A percentile compares a stretch with the other conserved stretches of the same genome.
Evolutionary conservation across 768 basidiomycete genomes (phyloP).

Genomic region (Boletus rubroflammeus): DNA sequence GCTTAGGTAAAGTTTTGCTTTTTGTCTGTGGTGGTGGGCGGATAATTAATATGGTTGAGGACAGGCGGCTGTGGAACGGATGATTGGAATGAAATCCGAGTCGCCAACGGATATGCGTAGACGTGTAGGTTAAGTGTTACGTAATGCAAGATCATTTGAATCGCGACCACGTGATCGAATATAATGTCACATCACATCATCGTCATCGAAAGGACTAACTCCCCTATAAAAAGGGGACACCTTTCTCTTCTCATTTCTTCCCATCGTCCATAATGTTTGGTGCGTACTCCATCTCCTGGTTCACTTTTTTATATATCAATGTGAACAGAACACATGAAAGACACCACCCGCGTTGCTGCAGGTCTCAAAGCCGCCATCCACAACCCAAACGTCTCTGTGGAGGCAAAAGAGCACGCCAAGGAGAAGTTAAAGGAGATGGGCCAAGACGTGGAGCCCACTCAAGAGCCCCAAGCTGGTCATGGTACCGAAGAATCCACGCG

Average conservation of each 20-base stretch:
- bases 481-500: slow-evolving; percentile 9
- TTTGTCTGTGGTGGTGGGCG: background rate
- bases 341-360: slow-evolving; percentile 46
- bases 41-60: slow-evolving; percentile 1
- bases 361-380: slow-evolving; percentile 57
- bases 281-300: background rate
- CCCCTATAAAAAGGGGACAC: slow-evolving; percentile 4
- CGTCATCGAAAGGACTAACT: slow-evolving; percentile 6
- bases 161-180: slow-evolving; percentile 7
- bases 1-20: slow-evolving; percentile 47
- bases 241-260: background rate
- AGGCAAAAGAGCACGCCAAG: slow-evolving; percentile 49
- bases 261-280: slow-evolving; percentile 10
- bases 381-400: slow-evolving; percentile 55
- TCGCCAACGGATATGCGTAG: slow-evolving; percentile 27
- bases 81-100: slow-evolving; percentile 49
- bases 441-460: slow-evolving; percentile 8
- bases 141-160: slow-evolving; percentile 1
- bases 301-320: background rate
- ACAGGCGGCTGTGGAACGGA: slow-evolving; percentile 54
- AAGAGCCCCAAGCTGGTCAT: background rate
- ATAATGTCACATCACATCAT: background rate
- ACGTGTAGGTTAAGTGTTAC: slow-evolving; percentile 17
- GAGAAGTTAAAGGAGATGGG: slow-evolving; percentile 44
- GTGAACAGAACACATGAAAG: slow-evolving; percentile 32